phyloP scores from a whole-genome alignment of 257 asterid species.

The Ilex asprella region DNA sequence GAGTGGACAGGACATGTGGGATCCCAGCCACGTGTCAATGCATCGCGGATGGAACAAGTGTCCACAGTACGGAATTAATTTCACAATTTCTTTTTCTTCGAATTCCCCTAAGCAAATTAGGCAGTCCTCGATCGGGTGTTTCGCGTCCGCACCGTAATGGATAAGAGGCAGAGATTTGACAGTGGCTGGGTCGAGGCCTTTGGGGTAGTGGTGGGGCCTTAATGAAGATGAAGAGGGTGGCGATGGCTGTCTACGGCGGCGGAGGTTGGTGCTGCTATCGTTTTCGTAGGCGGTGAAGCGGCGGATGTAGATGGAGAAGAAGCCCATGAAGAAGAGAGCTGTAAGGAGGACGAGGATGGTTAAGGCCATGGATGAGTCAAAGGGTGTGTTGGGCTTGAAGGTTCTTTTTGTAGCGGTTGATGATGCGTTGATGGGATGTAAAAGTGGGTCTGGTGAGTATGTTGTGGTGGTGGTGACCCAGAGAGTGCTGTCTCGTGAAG shows the following conservation, averaged over 20 bases:
- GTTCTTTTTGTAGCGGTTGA: not conserved
- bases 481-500: not conserved
- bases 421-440: not conserved
- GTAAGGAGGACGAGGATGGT: constrained; percentile 47
- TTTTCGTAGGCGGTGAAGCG: constrained; percentile 28
- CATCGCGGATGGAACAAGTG: constrained; percentile 79
- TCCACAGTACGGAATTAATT: constrained; percentile 58
- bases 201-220: not conserved
- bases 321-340: constrained; percentile 56
- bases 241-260: constrained; percentile 9
- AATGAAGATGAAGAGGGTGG: not conserved
- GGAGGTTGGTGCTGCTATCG: constrained; percentile 1
- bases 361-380: constrained; percentile 59
- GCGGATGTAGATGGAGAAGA: constrained; percentile 67
- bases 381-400: constrained; percentile 16
- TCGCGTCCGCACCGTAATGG: constrained; percentile 36
- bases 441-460: not conserved
- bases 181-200: constrained; percentile 41
- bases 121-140: constrained; percentile 50
- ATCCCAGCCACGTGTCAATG: constrained; percentile 68
- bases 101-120: constrained; percentile 68
- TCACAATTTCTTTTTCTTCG: constrained; percentile 41
- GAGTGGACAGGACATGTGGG: constrained; percentile 80
- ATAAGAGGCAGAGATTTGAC: constrained; percentile 43
- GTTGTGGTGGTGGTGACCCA: not conserved